phyloP scores from a whole-genome alignment of 352 stramenopile genomes.

The Phytophthora quininea region DNA sequence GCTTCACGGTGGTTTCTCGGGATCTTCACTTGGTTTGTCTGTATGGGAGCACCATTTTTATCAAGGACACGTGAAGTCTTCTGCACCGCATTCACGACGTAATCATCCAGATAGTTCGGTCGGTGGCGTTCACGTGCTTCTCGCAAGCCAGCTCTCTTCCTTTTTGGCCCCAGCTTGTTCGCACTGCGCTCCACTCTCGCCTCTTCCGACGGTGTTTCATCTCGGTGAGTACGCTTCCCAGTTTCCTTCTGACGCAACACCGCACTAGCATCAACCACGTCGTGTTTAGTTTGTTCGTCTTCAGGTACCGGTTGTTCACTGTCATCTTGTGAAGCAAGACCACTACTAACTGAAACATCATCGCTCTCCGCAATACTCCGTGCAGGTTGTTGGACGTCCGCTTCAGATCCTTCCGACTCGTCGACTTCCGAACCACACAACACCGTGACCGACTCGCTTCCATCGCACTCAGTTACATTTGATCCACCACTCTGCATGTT shows the following conservation, averaged over 20 bases:
- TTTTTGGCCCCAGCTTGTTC: not conserved
- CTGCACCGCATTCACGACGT: conserved; percentile 3
- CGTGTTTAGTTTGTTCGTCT: not conserved
- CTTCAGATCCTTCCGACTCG: not conserved
- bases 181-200: conserved; percentile 5
- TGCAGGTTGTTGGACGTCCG: not conserved
- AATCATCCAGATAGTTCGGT: conserved; percentile 5
- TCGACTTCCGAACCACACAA: not conserved
- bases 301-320: not conserved
- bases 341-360: not conserved
- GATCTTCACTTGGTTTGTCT: conserved; percentile 1
- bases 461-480: not conserved
- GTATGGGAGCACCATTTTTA: conserved; percentile 9
- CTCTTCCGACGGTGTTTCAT: conserved; percentile 7
- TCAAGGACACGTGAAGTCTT: not conserved
- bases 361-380: not conserved
- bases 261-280: not conserved
- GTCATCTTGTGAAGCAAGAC: not conserved
- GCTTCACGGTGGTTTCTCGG: conserved; percentile 6
- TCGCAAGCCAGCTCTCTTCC: conserved; percentile 3
- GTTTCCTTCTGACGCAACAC: not conserved
- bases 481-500: not conserved
- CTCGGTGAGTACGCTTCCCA: conserved; percentile 9
- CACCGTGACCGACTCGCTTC: not conserved
- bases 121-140: conserved; percentile 2